A percentile compares a stretch with the other conserved stretches of the same genome.
phyloP scores from a whole-genome alignment of 176 grass and related monocot species.

The Musa itinerans region DNA sequence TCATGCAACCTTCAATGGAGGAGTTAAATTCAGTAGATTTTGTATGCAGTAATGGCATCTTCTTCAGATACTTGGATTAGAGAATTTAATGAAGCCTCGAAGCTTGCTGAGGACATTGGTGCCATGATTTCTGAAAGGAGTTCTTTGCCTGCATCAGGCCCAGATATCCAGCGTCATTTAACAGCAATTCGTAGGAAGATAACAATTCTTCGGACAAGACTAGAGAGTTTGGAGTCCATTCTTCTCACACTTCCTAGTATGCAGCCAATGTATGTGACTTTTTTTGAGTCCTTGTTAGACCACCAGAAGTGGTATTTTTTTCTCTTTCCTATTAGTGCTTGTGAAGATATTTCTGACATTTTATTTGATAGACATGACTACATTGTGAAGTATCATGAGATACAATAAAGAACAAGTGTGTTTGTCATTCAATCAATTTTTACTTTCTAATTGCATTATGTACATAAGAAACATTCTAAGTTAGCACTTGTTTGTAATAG shows the following conservation, averaged over 20 bases:
- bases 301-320: not conserved
- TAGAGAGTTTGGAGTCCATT: slow-evolving; percentile 42
- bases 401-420: not conserved
- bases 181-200: slow-evolving; percentile 53
- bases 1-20: not conserved
- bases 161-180: slow-evolving; percentile 31
- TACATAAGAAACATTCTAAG: not conserved
- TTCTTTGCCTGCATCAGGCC: slow-evolving; percentile 36
- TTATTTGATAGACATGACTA: not conserved
- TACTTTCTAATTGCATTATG: not conserved
- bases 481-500: too few species aligned
- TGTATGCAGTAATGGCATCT: slow-evolving; percentile 1
- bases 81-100: slow-evolving; percentile 44
- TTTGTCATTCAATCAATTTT: too few species aligned
- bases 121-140: slow-evolving; percentile 37
- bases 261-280: slow-evolving; percentile 34
- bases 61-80: slow-evolving; percentile 48
- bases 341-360: not conserved
- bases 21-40: not conserved
- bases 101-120: slow-evolving; percentile 28
- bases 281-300: not conserved
- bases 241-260: slow-evolving; percentile 39
- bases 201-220: slow-evolving; percentile 44
- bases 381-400: not conserved
- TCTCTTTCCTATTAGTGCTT: not conserved